Base-by-base conservation (phyloP, 1,284 basidiomycete species). In the Pterula multifida region DNA sequence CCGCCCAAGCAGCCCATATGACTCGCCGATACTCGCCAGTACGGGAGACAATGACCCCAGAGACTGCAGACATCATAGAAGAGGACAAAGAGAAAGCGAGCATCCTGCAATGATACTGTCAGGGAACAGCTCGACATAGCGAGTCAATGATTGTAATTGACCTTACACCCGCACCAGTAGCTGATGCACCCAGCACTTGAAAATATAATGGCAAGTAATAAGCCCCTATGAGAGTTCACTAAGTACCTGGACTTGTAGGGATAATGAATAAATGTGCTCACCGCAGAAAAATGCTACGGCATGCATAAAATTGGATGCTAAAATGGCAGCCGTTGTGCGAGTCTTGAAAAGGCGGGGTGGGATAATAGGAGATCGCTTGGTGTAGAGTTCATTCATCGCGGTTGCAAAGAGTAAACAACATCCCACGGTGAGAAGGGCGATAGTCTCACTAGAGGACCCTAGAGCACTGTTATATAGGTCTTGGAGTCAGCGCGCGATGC, bases 281-380 rank as follows among this genome's bases (percentile, higher is more conserved):
- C 74, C 71, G 12, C 57, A 59, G 57, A 86, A 86, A 65, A 90
- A 90, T 0, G 70, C 69, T 21, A 86, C 49, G 0, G 77, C 80
- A 58, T 92, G 89, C 2, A 86, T 57, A 58, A 90, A 77, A 2
- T 67, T 69, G 1, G 75, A 70, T 25, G 85, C 58, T 11, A 91
- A 66, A 35, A 90, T 64, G 25, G 85, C 69, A 1, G 69, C 70
- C 0, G 86, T 88, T 1, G 88, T 92, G 19, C 87, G 76, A 1
- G 83, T 88, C 65, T 75, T 78, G 69, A 93, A 90, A 26, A 92
- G 61, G 2, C 88, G 76, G 3, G 86, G 80, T 4, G 90, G 88
- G 3, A 96, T 67, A 54, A 95, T 89, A 0, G 90, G 84, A 3
- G 81, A 80, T 11, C 86, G 76, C 45, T 70, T 81, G 0, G 90